A percentile compares a stretch with the other conserved stretches of the same genome.
Evolutionary conservation across 2,329 filamentous ascomycete species (phyloP).

Genomic region (Apiospora kogelbergensis): DNA sequence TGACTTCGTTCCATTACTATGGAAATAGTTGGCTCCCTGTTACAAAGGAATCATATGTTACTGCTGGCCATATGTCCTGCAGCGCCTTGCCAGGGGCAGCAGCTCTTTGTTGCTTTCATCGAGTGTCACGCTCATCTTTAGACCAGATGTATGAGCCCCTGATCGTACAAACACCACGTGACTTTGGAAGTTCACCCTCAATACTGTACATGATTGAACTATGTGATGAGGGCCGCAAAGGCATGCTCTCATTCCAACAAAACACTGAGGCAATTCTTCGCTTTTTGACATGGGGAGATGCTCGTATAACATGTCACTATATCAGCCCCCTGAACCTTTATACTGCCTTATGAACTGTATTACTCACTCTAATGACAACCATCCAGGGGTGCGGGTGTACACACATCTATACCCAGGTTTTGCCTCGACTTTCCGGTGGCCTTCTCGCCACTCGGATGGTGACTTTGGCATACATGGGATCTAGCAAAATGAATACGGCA

Average conservation of each 20-base stretch:
- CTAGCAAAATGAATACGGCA: neutral
- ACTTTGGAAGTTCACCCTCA: too few relatives aligned
- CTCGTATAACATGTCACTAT: neutral
- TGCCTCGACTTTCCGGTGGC: neutral
- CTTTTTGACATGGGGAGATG: neutral
- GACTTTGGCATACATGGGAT: neutral
- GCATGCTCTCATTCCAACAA: neutral
- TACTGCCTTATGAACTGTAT: too few relatives aligned
- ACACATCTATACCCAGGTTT: neutral
- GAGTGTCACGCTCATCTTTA: neutral
- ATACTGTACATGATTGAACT: neutral
- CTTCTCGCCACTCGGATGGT: neutral
- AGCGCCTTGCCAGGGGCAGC: neutral
- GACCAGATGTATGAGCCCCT: neutral
- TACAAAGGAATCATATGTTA: neutral
- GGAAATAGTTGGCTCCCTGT: neutral
- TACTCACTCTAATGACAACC: too few relatives aligned
- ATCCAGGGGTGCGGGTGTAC: too few relatives aligned
- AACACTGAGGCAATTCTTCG: neutral
- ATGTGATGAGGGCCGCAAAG: neutral
- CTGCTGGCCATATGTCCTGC: neutral
- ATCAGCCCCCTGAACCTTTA: neutral
- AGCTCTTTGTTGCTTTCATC: neutral
- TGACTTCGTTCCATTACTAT: too few relatives aligned
- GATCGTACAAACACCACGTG: neutral